These are phyloP conservation scores for Eutrema yunnanense DNA, from an alignment of 345 rosid species.

Conservation along the genomic window DNA sequence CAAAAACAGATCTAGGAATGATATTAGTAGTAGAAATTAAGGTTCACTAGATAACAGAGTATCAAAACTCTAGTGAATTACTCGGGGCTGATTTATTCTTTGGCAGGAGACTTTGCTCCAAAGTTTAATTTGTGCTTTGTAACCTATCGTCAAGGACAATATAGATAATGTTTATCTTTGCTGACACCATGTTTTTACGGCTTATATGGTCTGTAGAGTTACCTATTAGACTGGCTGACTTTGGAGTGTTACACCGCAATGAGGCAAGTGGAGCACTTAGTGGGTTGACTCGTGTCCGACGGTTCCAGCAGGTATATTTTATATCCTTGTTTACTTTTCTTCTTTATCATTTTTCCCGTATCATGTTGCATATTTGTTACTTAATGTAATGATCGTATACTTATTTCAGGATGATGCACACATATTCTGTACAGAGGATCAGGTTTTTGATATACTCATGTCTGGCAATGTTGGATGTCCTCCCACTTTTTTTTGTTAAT, in stretches of 20 bases:
- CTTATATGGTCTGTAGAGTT: conserved; percentile 51
- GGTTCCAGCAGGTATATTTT: conserved; percentile 87
- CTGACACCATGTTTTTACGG: not conserved
- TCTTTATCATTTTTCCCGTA: not conserved
- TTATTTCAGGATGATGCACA: conserved; percentile 90
- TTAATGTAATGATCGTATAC: not conserved
- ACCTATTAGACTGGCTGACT: conserved; percentile 92
- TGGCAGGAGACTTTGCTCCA: not conserved
- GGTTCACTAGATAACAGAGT: not conserved
- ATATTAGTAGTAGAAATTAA: not conserved
- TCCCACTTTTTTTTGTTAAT: not conserved
- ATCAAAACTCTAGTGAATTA: not conserved
- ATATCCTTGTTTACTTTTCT: not conserved
- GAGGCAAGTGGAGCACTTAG: conserved; percentile 98
- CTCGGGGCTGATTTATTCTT: not conserved
- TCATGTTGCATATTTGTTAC: conserved; percentile 3
- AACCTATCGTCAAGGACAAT: not conserved
- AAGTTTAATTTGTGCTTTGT: not conserved
- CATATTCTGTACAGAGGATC: conserved; percentile 81
- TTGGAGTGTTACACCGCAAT: conserved; percentile 92
- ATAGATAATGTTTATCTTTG: conserved; percentile 2
- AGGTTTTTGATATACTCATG: conserved; percentile 41
- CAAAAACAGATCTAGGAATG: not conserved
- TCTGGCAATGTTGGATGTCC: not conserved
- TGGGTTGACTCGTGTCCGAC: conserved; percentile 91